Evolutionary conservation across 345 rosid species (phyloP), one percentile per base, ranked within the genome.

Genomic region (Lumnitzera littorea): DNA sequence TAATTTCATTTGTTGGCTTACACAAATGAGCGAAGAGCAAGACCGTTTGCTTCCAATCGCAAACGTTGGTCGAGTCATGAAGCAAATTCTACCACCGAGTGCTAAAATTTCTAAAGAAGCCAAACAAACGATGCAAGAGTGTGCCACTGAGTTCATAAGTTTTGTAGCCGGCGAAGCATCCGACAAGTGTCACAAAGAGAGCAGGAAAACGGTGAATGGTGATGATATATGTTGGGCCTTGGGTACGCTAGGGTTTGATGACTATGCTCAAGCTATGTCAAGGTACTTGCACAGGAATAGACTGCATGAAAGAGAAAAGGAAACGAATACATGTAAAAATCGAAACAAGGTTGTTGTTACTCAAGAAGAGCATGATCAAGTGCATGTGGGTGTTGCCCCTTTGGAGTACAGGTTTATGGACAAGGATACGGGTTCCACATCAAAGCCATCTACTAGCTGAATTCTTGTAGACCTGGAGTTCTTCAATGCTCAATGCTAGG

Each of bases 81-180:
- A 78, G 74, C 85, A 77, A 69, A 68, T 79, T 60, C 73, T 86
- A 62, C 91, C 91, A 63, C 60, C 89, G 58, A 79, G 65, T 55
- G 87, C 89, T 23, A 86, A 86, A 80, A 72, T 86, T 50, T 86
- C 92, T 56, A 81, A 75, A 72, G 87, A 83, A 75, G 89, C 89
- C 41, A 86, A 83, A 63, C 82, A 86, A 69, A 83, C 78, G 49
- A 70, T 83, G 77, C 87, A 83, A 75, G 92, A 83, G 50, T 86
- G 89, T 74, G 87, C 85, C 55, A 77, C 87, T 3, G 92, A 86
- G 77, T 86, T 86, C 74, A 63, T 86, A 66, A 86, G 89, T 64
- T 86, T 83, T 63, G 84, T 86, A 43, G 81, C 91, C 0, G 76
- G 82, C n/a, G 91, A 86, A 73, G 91, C 91, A 16, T 76, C 91